A percentile compares a stretch with the other conserved stretches of the same genome.
These are phyloP conservation scores for Bisporella sp. DNA, from an alignment of 2,329 filamentous ascomycete species.

Conservation along the genomic window DNA sequence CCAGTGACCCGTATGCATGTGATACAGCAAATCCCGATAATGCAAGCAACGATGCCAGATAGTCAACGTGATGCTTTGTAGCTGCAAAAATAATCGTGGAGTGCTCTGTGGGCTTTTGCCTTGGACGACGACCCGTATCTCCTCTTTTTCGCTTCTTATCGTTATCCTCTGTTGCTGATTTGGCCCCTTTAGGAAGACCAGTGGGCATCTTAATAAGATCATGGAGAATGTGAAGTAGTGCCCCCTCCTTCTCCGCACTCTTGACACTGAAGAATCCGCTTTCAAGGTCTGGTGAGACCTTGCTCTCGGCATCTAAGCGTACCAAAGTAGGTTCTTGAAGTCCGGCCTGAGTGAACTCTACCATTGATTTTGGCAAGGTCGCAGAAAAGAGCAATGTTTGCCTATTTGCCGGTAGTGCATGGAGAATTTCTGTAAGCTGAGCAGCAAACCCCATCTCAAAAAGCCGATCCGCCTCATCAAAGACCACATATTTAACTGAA, in stretches of 20 bases:
- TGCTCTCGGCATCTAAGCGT: constrained; percentile 87
- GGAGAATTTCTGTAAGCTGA: constrained; percentile 87
- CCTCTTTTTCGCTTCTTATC: constrained; percentile 69
- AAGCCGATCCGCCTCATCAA: constrained; percentile 92
- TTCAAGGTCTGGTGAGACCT: constrained; percentile 92
- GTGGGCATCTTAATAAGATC: constrained; percentile 89
- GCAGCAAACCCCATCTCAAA: constrained; percentile 99
- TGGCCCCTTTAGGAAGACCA: constrained; percentile 48
- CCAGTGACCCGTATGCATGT: constrained; percentile 89
- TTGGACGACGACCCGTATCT: constrained; percentile 41
- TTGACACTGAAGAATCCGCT: constrained; percentile 94
- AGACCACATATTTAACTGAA: constrained; percentile 89
- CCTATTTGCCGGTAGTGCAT: constrained; percentile 73
- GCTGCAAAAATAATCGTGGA: constrained; percentile 94
- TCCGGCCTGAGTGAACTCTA: constrained; percentile 92
- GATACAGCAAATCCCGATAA: constrained; percentile 82
- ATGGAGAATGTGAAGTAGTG: constrained; percentile 79
- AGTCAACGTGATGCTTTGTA: constrained; percentile 97
- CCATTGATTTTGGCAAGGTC: constrained; percentile 85
- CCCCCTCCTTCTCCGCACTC: constrained; percentile 87
- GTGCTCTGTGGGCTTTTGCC: constrained; percentile 73
- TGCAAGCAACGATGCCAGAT: constrained; percentile 73
- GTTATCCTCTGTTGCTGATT: constrained; percentile 22
- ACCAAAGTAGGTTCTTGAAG: constrained; percentile 88
- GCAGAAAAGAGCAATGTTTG: constrained; percentile 95